Evolutionary conservation across 768 basidiomycete genomes (phyloP).

Genomic region (Lactarius psammicola): DNA sequence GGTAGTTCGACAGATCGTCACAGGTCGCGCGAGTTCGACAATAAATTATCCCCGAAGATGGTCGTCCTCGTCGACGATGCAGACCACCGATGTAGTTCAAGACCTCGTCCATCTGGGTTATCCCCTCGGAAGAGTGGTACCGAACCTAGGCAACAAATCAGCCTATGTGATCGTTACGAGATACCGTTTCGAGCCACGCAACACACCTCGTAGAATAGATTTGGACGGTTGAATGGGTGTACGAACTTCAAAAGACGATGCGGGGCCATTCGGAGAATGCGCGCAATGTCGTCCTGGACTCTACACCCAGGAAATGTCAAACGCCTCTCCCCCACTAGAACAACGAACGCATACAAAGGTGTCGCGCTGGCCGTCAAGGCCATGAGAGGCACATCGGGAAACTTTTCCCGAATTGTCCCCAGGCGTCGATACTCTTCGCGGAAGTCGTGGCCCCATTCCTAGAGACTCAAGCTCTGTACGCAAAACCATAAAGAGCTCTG

Average conservation of each 20-base stretch:
- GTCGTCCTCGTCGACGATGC: constrained; percentile 53
- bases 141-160: constrained; percentile 48
- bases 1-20: constrained; percentile 59
- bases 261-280: constrained; percentile 57
- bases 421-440: constrained; percentile 70
- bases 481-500: background rate
- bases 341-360: constrained; percentile 44
- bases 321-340: background rate
- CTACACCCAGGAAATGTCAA: constrained; percentile 39
- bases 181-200: background rate
- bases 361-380: constrained; percentile 86
- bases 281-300: constrained; percentile 72
- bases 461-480: background rate
- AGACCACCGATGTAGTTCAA: constrained; percentile 63
- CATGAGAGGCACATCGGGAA: constrained; percentile 76
- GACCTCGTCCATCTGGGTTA: constrained; percentile 61
- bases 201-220: constrained; percentile 77
- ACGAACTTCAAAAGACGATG: constrained; percentile 58
- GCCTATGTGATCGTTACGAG: background rate
- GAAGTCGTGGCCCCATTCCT: constrained; percentile 89
- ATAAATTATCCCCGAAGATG: constrained; percentile 75
- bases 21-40: constrained; percentile 69
- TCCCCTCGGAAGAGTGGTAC: constrained; percentile 52
- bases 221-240: constrained; percentile 78
- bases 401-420: constrained; percentile 65